Conservation (phyloP, 2,329 filamentous ascomycete genomes). For the Trichoderma koningiopsis region DNA sequence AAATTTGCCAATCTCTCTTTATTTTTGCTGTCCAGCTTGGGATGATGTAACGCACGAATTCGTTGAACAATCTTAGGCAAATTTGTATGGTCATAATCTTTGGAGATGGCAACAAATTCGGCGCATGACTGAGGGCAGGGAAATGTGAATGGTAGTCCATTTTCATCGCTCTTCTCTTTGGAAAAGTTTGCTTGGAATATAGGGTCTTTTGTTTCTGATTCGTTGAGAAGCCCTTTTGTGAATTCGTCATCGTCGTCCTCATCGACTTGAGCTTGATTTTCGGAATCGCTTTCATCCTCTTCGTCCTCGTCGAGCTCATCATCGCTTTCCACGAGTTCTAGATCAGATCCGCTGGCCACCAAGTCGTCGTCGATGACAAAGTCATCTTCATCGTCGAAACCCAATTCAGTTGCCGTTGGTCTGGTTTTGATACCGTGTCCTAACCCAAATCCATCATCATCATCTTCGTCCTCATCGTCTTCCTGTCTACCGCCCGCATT, state of each 20-base stretch:
- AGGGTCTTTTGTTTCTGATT: constrained; percentile 57
- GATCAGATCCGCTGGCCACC: constrained; percentile 75
- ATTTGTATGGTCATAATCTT: constrained; percentile 63
- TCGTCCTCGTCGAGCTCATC: constrained; percentile 54
- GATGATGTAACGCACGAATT: constrained; percentile 89
- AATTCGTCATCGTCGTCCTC: constrained; percentile 68
- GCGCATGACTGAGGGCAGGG: constrained; percentile 77
- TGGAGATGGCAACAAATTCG: constrained; percentile 70
- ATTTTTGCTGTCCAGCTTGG: constrained; percentile 81
- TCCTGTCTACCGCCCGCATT: constrained; percentile 42
- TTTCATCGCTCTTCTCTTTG: constrained; percentile 49
- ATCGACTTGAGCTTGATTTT: constrained; percentile 47
- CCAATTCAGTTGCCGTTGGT: constrained; percentile 63
- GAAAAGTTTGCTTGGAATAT: constrained; percentile 53
- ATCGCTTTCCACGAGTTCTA: constrained; percentile 60
- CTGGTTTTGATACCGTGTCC: constrained; percentile 60
- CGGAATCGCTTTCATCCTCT: constrained; percentile 44
- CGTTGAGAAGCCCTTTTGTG: constrained; percentile 66
- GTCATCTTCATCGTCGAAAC: constrained; percentile 91
- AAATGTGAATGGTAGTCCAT: constrained; percentile 78
- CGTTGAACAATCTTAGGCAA: constrained; percentile 81
- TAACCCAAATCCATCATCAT: constrained; percentile 58
- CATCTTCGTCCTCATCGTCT: constrained; percentile 44
- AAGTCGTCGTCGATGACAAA: constrained; percentile 89
- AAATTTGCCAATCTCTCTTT: constrained; percentile 78